Base-by-base conservation (phyloP, 257 asterid genomes). In the Solanum paucissectum region DNA sequence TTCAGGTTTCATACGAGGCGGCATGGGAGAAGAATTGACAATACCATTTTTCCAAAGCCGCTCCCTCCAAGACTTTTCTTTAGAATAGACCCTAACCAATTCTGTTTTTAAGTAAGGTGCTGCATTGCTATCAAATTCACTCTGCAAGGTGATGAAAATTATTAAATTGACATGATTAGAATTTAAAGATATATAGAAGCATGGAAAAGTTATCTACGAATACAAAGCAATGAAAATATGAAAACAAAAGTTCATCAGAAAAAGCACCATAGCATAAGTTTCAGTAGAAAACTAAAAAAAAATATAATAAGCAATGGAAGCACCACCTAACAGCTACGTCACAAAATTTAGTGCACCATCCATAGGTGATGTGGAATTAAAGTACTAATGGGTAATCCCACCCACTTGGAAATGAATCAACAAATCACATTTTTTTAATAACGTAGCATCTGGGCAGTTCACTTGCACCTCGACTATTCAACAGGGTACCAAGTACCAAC, bases 1-100 rank as follows among this genome's bases (percentile, higher is more conserved):
- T 73, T 95, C 96, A 85, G 98, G 98, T 90, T 90, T 90, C 89
- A 83, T 89, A 34, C 98, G 93, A 88, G 96, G 94, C 44, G 91
- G 58, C 98, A 94, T 92, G 49, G 90, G 92, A 89, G 98, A 92
- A 92, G 98, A 94, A 88, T 91, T 88, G 79, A 91, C 89, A 64
- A 95, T 92, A 90, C 98, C 98, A 93, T 92, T 93, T 92, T 83
- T 93, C 98, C 99, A 94, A 44, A 96, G 93, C 86, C 84, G 89
- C 93, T 96, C 98, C 91, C 99, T 93, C 97, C 98, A 94, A 79
- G 91, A 83, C 91, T 90, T 95, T 88, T 96, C 99, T 88, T 90
- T 93, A 86, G 89, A 83, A 88, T 91, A 92, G 85, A 94, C 89
- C 93, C 98, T 93, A 86, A 90, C 91, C 90, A 95, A 89, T 92